These are phyloP conservation scores for Sugiyamaella valdiviana DNA, from an alignment of 805 yeast genomes.

Conservation along the genomic window DNA sequence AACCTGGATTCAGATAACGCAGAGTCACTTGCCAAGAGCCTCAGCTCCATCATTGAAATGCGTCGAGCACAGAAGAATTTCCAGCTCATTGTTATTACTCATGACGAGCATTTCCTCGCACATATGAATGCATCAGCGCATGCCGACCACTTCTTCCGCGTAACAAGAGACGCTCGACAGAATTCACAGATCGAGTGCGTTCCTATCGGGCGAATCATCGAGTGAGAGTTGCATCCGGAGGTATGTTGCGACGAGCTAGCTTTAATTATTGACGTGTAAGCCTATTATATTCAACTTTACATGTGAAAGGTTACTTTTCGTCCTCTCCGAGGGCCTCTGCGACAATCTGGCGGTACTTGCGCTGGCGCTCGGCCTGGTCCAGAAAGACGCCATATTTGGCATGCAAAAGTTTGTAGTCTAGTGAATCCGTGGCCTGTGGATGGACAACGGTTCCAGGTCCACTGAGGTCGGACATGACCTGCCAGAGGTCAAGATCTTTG, in stretches of 20 bases:
- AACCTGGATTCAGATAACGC: slow-evolving; percentile 86
- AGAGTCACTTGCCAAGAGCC: slow-evolving; percentile 76
- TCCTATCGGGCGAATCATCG: slow-evolving; percentile 25
- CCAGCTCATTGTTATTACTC: slow-evolving; percentile 92
- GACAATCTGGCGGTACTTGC: slow-evolving; percentile 64
- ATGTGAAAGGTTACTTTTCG: not conserved
- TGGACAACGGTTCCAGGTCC: slow-evolving; percentile 74
- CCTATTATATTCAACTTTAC: not conserved
- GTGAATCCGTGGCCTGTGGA: slow-evolving; percentile 53
- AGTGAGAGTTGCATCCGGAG: not conserved
- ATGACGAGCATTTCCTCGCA: slow-evolving; percentile 83
- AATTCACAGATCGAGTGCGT: slow-evolving; percentile 64
- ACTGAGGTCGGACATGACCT: slow-evolving; percentile 75
- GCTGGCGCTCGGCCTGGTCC: slow-evolving; percentile 82
- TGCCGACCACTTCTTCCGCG: slow-evolving; percentile 80
- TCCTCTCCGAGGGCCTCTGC: slow-evolving; percentile 18
- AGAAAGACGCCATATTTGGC: slow-evolving; percentile 81
- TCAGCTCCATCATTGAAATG: slow-evolving; percentile 65
- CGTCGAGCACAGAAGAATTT: slow-evolving; percentile 78
- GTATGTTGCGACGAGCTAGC: too few relatives aligned
- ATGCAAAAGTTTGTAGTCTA: slow-evolving; percentile 64
- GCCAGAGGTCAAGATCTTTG: slow-evolving; percentile 54
- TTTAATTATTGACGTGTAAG: too few relatives aligned
- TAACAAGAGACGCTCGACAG: slow-evolving; percentile 74
- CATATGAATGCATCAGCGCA: slow-evolving; percentile 80